A percentile compares a stretch with the other conserved stretches of the same genome.
Evolutionary conservation across 2,329 filamentous ascomycete genomes (phyloP).

Genomic region (Paecilomyces niveus): DNA sequence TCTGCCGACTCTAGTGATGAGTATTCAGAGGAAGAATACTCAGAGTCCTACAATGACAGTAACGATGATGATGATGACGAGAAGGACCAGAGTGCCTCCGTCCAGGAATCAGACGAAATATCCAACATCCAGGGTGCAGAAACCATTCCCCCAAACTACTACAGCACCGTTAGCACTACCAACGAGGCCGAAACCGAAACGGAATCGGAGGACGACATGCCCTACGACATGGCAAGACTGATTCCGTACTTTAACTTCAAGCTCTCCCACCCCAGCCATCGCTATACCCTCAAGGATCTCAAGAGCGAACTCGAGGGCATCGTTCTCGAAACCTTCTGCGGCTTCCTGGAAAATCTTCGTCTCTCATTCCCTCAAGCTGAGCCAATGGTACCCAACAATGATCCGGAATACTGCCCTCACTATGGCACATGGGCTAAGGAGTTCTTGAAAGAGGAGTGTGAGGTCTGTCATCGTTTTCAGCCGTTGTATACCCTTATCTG

Average conservation of each 20-base stretch:
- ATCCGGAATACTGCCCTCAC: conserved; percentile 14
- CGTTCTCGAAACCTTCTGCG: conserved; percentile 19
- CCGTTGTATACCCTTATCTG: conserved; percentile 23
- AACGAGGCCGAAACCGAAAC: conserved; percentile 2
- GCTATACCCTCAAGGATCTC: conserved; percentile 19
- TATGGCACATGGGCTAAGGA: conserved; percentile 21
- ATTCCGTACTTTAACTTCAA: conserved; percentile 18
- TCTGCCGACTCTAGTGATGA: not conserved
- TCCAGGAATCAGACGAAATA: not conserved
- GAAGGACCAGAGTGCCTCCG: not conserved
- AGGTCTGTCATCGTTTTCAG: conserved; percentile 18
- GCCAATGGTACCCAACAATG: not conserved
- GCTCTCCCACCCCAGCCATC: conserved; percentile 12
- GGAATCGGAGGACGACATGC: conserved; percentile 3
- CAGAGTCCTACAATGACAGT: not conserved
- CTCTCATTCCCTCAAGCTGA: conserved; percentile 9
- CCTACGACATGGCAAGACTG: conserved; percentile 8
- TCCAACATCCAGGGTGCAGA: not conserved
- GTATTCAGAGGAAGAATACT: not conserved
- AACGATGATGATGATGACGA: not conserved
- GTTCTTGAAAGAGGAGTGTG: conserved; percentile 14
- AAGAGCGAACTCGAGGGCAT: conserved; percentile 19
- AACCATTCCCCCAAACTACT: not conserved
- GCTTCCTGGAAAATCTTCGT: conserved; percentile 17
- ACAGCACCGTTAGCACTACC: not conserved